phyloP scores from a whole-genome alignment of 805 yeast species.

The Sporopachydermia quercuum region DNA sequence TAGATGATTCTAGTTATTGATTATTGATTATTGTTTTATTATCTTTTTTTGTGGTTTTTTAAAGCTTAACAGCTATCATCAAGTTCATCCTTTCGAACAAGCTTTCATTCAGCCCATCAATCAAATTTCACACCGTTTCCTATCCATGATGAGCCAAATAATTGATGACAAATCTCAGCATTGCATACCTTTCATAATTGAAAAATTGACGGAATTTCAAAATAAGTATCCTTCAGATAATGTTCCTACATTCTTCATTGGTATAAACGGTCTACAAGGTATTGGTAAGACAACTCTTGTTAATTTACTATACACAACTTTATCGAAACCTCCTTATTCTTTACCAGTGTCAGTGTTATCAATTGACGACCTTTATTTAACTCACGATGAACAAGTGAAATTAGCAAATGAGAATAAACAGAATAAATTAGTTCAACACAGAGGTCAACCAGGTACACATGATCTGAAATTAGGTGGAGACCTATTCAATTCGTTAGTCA shows the following conservation, averaged over 20 bases:
- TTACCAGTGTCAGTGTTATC: conserved; percentile 30
- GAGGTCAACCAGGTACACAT: conserved; percentile 94
- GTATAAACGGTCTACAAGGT: conserved; percentile 12
- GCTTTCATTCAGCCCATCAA: too few relatives aligned
- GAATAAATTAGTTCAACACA: conserved; percentile 49
- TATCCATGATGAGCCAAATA: conserved; percentile 3
- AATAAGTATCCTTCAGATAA: background rate
- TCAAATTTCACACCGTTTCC: too few relatives aligned
- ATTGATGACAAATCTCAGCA: conserved; percentile 7
- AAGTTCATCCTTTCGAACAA: too few relatives aligned
- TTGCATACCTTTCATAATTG: conserved; percentile 7
- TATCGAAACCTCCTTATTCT: conserved; percentile 6
- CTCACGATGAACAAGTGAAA: conserved; percentile 40
- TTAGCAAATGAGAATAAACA: conserved; percentile 26
- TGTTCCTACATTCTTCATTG: conserved; percentile 10
- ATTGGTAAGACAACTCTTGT: conserved; percentile 7
- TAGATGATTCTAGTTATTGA: too few relatives aligned
- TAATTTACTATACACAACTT: conserved; percentile 4
- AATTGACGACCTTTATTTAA: conserved; percentile 76
- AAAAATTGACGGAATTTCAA: conserved; percentile 2
- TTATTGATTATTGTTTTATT: too few relatives aligned
- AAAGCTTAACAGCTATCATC: too few relatives aligned
- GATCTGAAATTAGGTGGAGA: conserved; percentile 34
- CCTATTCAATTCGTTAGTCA: conserved; percentile 20
- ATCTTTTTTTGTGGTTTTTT: too few relatives aligned